phyloP scores from a whole-genome alignment of 768 basidiomycete genomes.

The Phlebiopsis flavidoalba region DNA sequence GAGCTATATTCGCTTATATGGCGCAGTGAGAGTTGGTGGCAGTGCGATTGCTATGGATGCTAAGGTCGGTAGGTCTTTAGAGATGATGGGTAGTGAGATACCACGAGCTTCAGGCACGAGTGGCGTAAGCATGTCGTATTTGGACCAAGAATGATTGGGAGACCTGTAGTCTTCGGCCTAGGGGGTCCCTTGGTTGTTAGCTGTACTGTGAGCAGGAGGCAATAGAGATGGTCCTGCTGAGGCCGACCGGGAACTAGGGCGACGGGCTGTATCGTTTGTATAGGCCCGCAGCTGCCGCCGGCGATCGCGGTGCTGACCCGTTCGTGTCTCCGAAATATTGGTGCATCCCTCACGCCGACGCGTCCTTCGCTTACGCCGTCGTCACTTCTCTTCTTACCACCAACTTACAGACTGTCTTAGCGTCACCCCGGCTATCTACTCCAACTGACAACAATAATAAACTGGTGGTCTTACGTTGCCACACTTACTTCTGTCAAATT shows the following conservation, averaged over 20 bases:
- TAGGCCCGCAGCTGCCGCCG: background rate
- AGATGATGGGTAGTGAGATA: background rate
- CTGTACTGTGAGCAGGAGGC: background rate
- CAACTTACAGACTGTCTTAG: background rate
- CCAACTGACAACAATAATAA: background rate
- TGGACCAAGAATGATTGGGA: no score
- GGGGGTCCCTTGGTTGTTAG: background rate
- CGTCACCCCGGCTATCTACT: background rate
- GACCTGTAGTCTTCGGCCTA: no score
- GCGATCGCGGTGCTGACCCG: background rate
- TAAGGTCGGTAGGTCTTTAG: background rate
- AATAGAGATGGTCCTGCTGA: no score
- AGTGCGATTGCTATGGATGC: background rate
- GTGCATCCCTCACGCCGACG: no score
- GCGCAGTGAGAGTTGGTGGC: background rate
- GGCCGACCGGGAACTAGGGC: background rate
- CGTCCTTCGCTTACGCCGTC: no score
- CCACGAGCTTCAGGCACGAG: no score
- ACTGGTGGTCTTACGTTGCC: background rate
- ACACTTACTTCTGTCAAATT: background rate
- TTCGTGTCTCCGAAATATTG: background rate
- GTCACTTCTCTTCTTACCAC: no score
- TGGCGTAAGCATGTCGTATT: no score
- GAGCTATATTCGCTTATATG: conserved; percentile 46
- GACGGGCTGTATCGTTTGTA: background rate